These are phyloP conservation scores for Rhipidocladum racemiflorum DNA, from an alignment of 176 grass and related monocot genomes.

Conservation along the genomic window DNA sequence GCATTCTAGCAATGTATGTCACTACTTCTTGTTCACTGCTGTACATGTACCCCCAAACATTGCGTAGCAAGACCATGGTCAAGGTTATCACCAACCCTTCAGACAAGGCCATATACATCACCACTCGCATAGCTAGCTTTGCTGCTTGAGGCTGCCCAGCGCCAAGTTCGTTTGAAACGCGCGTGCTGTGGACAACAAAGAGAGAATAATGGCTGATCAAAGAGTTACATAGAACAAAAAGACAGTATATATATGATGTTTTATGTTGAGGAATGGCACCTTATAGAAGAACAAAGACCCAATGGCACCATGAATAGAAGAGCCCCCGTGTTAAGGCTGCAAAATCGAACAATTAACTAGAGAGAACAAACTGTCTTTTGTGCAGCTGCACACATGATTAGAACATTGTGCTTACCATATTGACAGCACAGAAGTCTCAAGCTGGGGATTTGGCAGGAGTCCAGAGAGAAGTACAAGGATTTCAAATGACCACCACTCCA, in stretches of 20 bases:
- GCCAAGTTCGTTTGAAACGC: conserved; percentile 22
- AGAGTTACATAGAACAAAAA: too few relatives aligned
- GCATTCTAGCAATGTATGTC: conserved; percentile 25
- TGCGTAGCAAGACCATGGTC: conserved; percentile 28
- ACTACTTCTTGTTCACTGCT: conserved; percentile 35
- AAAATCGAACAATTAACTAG: neutral
- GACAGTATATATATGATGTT: too few relatives aligned
- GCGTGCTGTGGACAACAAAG: neutral
- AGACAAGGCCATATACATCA: conserved; percentile 22
- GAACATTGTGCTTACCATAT: conserved; percentile 18
- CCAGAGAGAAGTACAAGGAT: too few relatives aligned
- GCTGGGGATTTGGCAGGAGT: conserved; percentile 37
- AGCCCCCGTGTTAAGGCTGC: conserved; percentile 34
- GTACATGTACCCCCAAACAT: conserved; percentile 31
- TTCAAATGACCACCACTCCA: conserved; percentile 55
- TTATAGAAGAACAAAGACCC: conserved; percentile 25
- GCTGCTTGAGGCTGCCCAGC: conserved; percentile 30
- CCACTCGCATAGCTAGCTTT: conserved; percentile 12
- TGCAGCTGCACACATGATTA: too few relatives aligned
- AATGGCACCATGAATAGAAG: conserved; percentile 36
- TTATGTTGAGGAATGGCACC: too few relatives aligned
- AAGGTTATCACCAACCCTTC: conserved; percentile 15
- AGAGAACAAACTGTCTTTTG: neutral
- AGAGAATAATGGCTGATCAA: neutral
- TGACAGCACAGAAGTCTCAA: conserved; percentile 41